Evolutionary conservation across 495 filamentous ascomycete species (phyloP).

Genomic region (Cairneyella variabilis): DNA sequence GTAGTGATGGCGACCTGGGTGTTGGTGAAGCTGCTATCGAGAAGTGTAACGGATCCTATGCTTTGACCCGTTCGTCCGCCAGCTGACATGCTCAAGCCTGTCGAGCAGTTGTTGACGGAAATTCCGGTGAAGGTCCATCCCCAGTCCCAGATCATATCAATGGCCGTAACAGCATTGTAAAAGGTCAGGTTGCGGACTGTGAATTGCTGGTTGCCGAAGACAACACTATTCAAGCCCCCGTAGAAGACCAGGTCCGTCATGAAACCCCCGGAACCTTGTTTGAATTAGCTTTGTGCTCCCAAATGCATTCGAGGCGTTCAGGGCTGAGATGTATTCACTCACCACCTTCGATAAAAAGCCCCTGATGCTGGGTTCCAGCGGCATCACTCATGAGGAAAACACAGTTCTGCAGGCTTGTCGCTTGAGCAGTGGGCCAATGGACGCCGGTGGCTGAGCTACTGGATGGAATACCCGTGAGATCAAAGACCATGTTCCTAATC

Average conservation of each 20-base stretch:
- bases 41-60: conserved; percentile 59
- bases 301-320: conserved; percentile 16
- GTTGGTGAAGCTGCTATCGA: conserved; percentile 57
- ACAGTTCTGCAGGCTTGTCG: conserved; percentile 74
- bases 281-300: conserved; percentile 32
- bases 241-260: conserved; percentile 62
- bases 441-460: conserved; percentile 39
- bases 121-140: conserved; percentile 45
- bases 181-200: conserved; percentile 47
- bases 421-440: conserved; percentile 81
- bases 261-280: conserved; percentile 64
- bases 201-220: conserved; percentile 62
- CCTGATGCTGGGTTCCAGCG: conserved; percentile 54
- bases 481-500: conserved; percentile 73
- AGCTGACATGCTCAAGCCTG: conserved; percentile 60
- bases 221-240: conserved; percentile 62
- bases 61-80: conserved; percentile 40
- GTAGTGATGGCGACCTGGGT: conserved; percentile 39
- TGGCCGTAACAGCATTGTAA: conserved; percentile 49
- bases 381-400: conserved; percentile 66
- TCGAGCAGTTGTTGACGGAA: conserved; percentile 57
- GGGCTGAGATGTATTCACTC: conserved; percentile 26
- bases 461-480: conserved; percentile 57
- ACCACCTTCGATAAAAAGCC: conserved; percentile 73
- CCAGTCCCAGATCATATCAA: conserved; percentile 52